Evolutionary conservation across 208 protist genomes (phyloP).

Genomic region (Herpetomonas tarakana): DNA sequence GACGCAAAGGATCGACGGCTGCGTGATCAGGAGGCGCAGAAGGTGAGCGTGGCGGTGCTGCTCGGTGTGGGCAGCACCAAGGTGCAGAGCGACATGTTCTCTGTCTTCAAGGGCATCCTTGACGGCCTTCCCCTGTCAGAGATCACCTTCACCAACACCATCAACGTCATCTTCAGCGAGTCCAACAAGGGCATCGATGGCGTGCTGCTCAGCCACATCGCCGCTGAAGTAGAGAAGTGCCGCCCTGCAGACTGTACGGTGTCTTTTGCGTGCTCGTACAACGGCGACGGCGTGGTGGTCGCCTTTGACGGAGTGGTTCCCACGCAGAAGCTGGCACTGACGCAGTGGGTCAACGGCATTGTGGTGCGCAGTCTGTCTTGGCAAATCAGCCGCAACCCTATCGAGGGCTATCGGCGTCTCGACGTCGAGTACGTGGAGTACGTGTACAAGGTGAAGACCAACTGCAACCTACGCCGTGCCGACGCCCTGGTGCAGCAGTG

Average conservation of each 20-base stretch:
- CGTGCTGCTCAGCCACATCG: constrained; percentile 30
- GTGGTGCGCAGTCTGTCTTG: constrained; percentile 74
- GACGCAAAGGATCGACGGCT: constrained; percentile 56
- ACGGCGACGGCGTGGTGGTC: constrained; percentile 37
- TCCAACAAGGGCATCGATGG: constrained; percentile 78
- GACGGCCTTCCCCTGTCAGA: constrained; percentile 52
- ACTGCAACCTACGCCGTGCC: constrained; percentile 45
- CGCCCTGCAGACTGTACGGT: constrained; percentile 50
- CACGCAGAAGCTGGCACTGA: constrained; percentile 45
- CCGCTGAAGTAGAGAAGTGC: constrained; percentile 63
- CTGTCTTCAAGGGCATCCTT: constrained; percentile 72
- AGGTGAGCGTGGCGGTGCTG: constrained; percentile 47
- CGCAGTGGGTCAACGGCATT: constrained; percentile 73
- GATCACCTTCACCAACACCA: constrained; percentile 68
- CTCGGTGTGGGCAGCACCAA: constrained; percentile 78
- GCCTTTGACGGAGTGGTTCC: constrained; percentile 43
- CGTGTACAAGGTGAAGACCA: constrained; percentile 69
- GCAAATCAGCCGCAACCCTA: constrained; percentile 46
- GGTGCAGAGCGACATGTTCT: constrained; percentile 87
- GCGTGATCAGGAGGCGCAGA: constrained; percentile 72
- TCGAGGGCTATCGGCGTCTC: constrained; percentile 40
- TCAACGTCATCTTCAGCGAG: constrained; percentile 62
- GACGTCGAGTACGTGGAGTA: constrained; percentile 84
- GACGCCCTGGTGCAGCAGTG: constrained; percentile 60
- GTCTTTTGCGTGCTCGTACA: constrained; percentile 28